phyloP scores from a whole-genome alignment of 2,329 filamentous ascomycete species.

The Fonsecaea nubica region DNA sequence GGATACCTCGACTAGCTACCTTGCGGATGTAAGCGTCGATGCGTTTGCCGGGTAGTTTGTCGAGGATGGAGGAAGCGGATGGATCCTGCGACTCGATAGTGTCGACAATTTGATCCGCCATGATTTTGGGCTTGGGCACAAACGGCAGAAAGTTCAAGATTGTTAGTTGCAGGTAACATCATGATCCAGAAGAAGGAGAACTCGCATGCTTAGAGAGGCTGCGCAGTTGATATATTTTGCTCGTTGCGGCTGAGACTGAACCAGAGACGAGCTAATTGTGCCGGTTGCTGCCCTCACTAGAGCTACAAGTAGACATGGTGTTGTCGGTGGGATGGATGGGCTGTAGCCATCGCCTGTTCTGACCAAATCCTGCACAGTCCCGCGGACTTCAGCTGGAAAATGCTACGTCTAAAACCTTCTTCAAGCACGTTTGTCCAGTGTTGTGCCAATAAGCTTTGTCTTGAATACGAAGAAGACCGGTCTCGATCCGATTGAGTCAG shows the following conservation, averaged over 20 bases:
- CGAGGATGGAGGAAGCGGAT: neutral
- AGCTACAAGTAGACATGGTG: neutral
- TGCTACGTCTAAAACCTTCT: neutral
- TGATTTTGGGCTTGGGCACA: neutral
- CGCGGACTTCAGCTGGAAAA: neutral
- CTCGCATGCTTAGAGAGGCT: neutral
- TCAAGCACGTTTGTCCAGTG: neutral
- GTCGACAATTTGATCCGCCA: constrained; percentile 8
- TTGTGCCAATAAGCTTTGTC: neutral
- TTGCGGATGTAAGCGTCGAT: constrained; percentile 9
- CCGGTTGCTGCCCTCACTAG: neutral
- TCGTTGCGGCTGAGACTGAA: neutral
- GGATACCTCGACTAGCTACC: neutral
- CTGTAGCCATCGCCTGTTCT: neutral
- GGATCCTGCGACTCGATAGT: neutral
- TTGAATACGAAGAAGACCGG: constrained; percentile 2
- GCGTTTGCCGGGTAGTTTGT: constrained; percentile 11
- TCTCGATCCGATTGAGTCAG: neutral
- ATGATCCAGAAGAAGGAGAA: neutral
- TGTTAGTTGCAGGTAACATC: neutral
- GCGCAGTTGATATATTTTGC: neutral
- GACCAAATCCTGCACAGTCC: neutral
- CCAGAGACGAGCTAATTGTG: neutral
- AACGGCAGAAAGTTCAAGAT: neutral
- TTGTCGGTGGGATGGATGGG: neutral